Evolutionary conservation across 768 basidiomycete genomes (phyloP), one percentile per base, ranked within the genome.

Genomic region (Pleurotus giganteus): DNA sequence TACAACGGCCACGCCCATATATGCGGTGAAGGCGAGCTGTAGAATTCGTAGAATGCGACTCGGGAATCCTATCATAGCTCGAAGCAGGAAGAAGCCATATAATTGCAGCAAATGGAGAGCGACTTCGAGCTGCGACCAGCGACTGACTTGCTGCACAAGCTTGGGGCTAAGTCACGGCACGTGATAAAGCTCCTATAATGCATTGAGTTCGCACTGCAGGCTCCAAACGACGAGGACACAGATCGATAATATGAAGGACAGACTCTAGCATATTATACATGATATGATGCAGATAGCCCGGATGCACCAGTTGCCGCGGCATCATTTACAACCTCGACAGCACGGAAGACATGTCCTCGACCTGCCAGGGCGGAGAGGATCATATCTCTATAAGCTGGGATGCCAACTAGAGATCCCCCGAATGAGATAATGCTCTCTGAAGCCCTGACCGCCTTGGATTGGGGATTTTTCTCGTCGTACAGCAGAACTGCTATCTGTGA

Each of bases 401-500:
- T 68, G 2, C 87, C 84, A 3, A 83, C 83, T 58, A 93, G 67
- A 17, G 87, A 89, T n/a, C 91, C 91, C 7, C 91, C 91, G 54
- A 92, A 85, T 57, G 84, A 90, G 15, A 93, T 62, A 2, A 91
- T 78, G 29, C 82, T 75, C 1, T 84, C 76, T 34, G 71, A 65
- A 0, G 89, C 80, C 39, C 73, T 73, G 47, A 88, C 77, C 0
- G 71, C 64, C 8, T 65, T 71, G 2, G 72, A 69, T 11, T 27
- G 28, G 4, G 62, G 63, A 5, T 59, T 57, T 17, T 59, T 62
- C 4, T 58, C 56, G 6, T 70, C 73, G 4, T 75, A 73, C 2
- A 86, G 71, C 23, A 89, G 70, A 39, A 80, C 66, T 1, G 78
- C 71, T 31, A 91, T 79, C 63, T 88, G 77, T 21, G 77, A 72